A percentile compares a stretch with the other conserved stretches of the same genome.
These are phyloP conservation scores for Stereum hirsutum DNA, from an alignment of 1,284 basidiomycete genomes.

Conservation along the genomic window DNA sequence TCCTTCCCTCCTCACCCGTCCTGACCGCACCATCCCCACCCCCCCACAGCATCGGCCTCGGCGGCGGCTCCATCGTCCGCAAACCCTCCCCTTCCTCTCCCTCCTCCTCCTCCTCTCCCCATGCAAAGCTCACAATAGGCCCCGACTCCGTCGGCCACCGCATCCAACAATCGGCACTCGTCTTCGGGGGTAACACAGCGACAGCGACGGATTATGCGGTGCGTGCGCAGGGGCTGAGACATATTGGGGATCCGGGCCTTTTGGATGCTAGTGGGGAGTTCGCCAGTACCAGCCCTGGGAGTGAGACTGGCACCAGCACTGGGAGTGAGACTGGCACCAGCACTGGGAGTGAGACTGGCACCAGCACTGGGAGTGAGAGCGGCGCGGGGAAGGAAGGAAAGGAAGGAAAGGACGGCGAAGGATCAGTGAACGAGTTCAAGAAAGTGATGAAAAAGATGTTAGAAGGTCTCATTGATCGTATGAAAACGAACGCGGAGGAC, in stretches of 20 bases:
- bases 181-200: conserved; percentile 40
- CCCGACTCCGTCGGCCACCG: conserved; percentile 49
- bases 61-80: conserved; percentile 37
- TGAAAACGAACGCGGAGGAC: conserved; percentile 49
- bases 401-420: conserved; percentile 19
- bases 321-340: neutral
- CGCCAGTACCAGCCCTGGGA: neutral
- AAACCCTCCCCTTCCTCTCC: too few species aligned
- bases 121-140: conserved; percentile 32
- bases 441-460: conserved; percentile 37
- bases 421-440: conserved; percentile 19
- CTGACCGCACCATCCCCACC: neutral
- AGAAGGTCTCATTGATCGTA: conserved; percentile 33
- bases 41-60: conserved; percentile 36
- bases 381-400: too few species aligned
- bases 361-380: neutral
- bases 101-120: conserved; percentile 12
- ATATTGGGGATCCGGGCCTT: conserved; percentile 27
- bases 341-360: too few species aligned
- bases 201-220: conserved; percentile 48
- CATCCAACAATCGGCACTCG: conserved; percentile 33
- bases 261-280: conserved; percentile 12
- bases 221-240: conserved; percentile 19
- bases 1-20: neutral
- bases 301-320: neutral